These are phyloP conservation scores for Suillus lakei DNA, from an alignment of 768 basidiomycete genomes.

Conservation along the genomic window DNA sequence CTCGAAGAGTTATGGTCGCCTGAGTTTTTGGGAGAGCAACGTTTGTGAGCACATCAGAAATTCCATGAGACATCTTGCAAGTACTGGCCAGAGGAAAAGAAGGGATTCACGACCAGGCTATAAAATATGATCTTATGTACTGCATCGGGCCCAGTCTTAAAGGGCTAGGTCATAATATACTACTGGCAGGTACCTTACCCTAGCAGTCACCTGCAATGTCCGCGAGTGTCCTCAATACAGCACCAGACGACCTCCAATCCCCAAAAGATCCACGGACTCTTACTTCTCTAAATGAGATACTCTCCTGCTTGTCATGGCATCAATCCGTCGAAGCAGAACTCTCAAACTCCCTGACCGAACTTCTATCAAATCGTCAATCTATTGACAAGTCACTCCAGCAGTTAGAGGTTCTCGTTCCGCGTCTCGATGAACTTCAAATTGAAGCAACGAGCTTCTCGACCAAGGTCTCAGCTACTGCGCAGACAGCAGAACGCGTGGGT, in stretches of 20 bases:
- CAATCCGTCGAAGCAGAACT: slow-evolving; percentile 81
- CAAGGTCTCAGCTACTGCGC: slow-evolving; percentile 73
- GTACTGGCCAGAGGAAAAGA: background rate
- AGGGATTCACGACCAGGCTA: background rate
- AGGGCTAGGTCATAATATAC: background rate
- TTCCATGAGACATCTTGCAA: slow-evolving; percentile 36
- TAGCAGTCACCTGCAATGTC: slow-evolving; percentile 5
- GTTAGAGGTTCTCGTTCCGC: slow-evolving; percentile 62
- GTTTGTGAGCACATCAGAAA: slow-evolving; percentile 61
- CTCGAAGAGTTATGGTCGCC: slow-evolving; percentile 87
- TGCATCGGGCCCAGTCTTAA: background rate
- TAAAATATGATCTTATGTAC: background rate
- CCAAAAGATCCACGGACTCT: slow-evolving; percentile 43
- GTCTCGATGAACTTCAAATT: slow-evolving; percentile 61
- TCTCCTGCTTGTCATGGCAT: slow-evolving; percentile 74
- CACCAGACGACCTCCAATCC: background rate
- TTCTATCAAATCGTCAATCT: slow-evolving; percentile 72
- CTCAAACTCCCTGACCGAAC: slow-evolving; percentile 69
- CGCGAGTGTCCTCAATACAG: slow-evolving; percentile 13
- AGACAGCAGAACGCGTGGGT: slow-evolving; percentile 88
- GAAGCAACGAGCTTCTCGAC: slow-evolving; percentile 59
- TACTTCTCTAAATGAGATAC: slow-evolving; percentile 68
- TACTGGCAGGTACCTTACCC: too few relatives aligned
- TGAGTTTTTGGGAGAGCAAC: slow-evolving; percentile 66
- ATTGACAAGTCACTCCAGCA: slow-evolving; percentile 65